phyloP scores from a whole-genome alignment of 352 stramenopile genomes.

The Globisporangium canariense region DNA sequence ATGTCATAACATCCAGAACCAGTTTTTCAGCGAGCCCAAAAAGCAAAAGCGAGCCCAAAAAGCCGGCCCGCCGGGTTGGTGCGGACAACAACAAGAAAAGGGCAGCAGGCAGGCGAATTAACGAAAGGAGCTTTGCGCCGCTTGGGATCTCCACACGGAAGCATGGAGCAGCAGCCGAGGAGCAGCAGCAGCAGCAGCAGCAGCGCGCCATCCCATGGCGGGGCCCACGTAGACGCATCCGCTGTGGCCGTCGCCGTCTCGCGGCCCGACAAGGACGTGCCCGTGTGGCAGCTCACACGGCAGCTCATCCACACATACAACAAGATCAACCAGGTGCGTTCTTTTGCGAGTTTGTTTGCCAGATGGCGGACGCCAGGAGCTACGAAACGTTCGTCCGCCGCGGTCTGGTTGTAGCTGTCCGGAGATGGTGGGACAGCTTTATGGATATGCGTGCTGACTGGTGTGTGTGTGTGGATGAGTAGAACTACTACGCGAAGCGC shows the following conservation, averaged over 20 bases:
- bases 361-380: constrained; percentile 10
- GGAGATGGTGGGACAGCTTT: neutral
- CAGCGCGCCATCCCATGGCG: constrained; percentile 1
- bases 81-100: constrained; percentile 10
- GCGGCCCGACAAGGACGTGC: constrained; percentile 35
- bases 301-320: constrained; percentile 97
- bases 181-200: constrained; percentile 9
- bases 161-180: constrained; percentile 13
- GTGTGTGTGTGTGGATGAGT: constrained; percentile 9
- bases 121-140: constrained; percentile 8
- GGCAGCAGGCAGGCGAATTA: constrained; percentile 6
- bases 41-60: neutral
- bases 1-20: neutral
- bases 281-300: constrained; percentile 83
- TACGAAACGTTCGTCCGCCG: neutral
- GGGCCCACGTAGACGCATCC: neutral
- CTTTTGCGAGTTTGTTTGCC: neutral
- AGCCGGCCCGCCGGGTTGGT: neutral
- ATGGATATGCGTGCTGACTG: constrained; percentile 4
- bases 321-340: constrained; percentile 91
- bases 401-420: neutral
- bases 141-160: constrained; percentile 9
- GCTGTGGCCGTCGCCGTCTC: constrained; percentile 7
- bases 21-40: neutral
- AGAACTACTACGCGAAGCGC: constrained; percentile 85